phyloP scores from a whole-genome alignment of 345 rosid species.

The Arabidopsis thaliana region DNA sequence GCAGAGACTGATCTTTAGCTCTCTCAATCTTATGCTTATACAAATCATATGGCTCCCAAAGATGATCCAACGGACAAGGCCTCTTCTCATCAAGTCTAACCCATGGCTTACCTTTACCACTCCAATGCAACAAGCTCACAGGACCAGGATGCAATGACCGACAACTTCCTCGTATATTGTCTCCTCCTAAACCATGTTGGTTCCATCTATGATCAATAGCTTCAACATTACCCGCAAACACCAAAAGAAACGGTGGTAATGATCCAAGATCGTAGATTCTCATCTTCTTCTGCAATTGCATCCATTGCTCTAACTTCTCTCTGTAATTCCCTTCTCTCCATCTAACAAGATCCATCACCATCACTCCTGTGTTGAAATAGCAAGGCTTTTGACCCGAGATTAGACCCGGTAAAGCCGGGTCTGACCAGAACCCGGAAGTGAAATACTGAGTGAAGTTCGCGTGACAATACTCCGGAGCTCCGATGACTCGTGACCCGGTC shows the following conservation, averaged over 20 bases:
- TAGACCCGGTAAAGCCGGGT: conserved; percentile 63
- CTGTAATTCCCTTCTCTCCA: conserved; percentile 88
- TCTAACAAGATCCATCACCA: conserved; percentile 88
- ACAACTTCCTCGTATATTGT: conserved; percentile 87
- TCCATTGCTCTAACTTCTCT: conserved; percentile 77
- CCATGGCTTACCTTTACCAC: conserved; percentile 99
- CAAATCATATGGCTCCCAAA: conserved; percentile 92
- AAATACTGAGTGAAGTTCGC: conserved; percentile 91
- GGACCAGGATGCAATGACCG: conserved; percentile 85
- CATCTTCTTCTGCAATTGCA: conserved; percentile 73
- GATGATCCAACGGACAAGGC: conserved; percentile 76
- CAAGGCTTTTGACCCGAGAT: conserved; percentile 71
- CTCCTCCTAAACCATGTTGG: conserved; percentile 97
- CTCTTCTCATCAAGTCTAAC: conserved; percentile 72
- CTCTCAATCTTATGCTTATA: conserved; percentile 47
- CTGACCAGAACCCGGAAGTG: conserved; percentile 84
- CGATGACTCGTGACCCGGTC: conserved; percentile 70
- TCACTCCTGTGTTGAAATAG: conserved; percentile 96
- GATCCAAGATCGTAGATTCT: conserved; percentile 96
- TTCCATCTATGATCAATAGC: conserved; percentile 90
- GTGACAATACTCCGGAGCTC: conserved; percentile 96
- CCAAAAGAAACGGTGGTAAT: conserved; percentile 86
- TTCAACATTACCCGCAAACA: conserved; percentile 83
- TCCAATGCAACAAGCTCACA: conserved; percentile 96
- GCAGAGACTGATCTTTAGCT: conserved; percentile 44